Evolutionary conservation across 306 rosid species (phyloP), one percentile per base, ranked within the genome.

Genomic region (Echinosophora koreensis): DNA sequence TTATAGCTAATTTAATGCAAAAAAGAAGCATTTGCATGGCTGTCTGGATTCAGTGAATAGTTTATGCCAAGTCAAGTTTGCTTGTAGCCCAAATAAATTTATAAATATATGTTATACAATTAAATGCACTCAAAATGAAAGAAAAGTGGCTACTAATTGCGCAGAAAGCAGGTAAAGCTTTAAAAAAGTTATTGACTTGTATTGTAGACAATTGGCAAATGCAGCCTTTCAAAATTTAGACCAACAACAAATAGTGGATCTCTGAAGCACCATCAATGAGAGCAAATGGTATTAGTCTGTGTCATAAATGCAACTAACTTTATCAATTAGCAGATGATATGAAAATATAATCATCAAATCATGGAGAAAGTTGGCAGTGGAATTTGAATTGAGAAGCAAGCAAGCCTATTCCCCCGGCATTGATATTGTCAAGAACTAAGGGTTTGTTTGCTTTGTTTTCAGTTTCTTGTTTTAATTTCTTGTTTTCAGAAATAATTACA

Each of bases 1-100:
- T 41, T 11, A 57, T 47, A 58, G 67, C 60, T 28, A 75, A 64
- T 57, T 39, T 37, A 69, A 69, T 15, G 67, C 28, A 82, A 69
- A 41, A 61, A 35, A 57, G 32, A 44, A 80, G 77, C 51, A 66
- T 69, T 68, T 34, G 57, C 50, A 57, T 58, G 61, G 5, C 47
- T 55, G 49, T 59, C 59, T 56, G n/a, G 69, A 81, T 73, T 3
- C 58, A 59, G 67, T 66, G 39, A 16, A 52, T 15, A 37, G 13
- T 76, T 56, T 49, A 66, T 22, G 30, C 59, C 77, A 68, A 37
- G 68, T 46, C 73, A 37, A 42, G n/a, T 41, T 71, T 30, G 15
- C 64, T 38, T 13, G 59, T 13, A 59, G 17, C 41, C 62, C 70
- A 18, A 77, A 69, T 17, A 10, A 10, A 44, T 44, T 1, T 52